phyloP scores from a whole-genome alignment of 108 stramenopile species.

The Cyclotella distinguenda region DNA sequence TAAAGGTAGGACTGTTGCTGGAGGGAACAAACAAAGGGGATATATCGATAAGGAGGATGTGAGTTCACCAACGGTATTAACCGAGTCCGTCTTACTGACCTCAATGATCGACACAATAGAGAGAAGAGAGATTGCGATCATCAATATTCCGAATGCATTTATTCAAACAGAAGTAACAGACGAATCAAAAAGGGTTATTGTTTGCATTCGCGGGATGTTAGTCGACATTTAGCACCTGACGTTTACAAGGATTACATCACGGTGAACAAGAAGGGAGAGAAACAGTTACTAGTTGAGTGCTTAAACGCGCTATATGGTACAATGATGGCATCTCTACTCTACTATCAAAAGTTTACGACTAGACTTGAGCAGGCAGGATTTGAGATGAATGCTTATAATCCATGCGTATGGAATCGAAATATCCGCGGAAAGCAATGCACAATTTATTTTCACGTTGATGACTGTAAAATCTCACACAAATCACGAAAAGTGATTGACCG shows the following conservation, averaged over 20 bases:
- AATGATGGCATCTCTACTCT: neutral
- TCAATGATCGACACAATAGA: slow-evolving; percentile 46
- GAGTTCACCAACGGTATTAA: slow-evolving; percentile 21
- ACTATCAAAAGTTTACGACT: neutral
- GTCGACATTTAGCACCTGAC: slow-evolving; percentile 25
- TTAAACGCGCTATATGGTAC: slow-evolving; percentile 15
- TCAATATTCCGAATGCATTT: slow-evolving; percentile 54
- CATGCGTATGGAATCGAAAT: slow-evolving; percentile 27
- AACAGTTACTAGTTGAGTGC: neutral
- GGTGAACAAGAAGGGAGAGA: neutral
- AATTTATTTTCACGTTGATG: slow-evolving; percentile 40
- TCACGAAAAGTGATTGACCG: slow-evolving; percentile 12
- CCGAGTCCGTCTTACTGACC: slow-evolving; percentile 31
- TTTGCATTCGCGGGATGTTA: slow-evolving; percentile 22
- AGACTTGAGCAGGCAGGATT: slow-evolving; percentile 3
- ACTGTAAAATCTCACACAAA: slow-evolving; percentile 38
- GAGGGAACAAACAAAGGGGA: slow-evolving; percentile 31
- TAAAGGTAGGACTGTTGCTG: too few species aligned
- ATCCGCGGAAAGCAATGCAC: slow-evolving; percentile 34
- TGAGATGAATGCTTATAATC: slow-evolving; percentile 35
- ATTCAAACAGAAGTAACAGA: too few species aligned
- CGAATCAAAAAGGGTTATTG: slow-evolving; percentile 9
- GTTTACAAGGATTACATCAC: slow-evolving; percentile 22
- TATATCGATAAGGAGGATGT: slow-evolving; percentile 37
- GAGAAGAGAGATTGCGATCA: slow-evolving; percentile 38